A percentile compares a stretch with the other conserved stretches of the same genome.
Evolutionary conservation across 495 filamentous ascomycete species (phyloP).

Genomic region (Penicillium odoratum): DNA sequence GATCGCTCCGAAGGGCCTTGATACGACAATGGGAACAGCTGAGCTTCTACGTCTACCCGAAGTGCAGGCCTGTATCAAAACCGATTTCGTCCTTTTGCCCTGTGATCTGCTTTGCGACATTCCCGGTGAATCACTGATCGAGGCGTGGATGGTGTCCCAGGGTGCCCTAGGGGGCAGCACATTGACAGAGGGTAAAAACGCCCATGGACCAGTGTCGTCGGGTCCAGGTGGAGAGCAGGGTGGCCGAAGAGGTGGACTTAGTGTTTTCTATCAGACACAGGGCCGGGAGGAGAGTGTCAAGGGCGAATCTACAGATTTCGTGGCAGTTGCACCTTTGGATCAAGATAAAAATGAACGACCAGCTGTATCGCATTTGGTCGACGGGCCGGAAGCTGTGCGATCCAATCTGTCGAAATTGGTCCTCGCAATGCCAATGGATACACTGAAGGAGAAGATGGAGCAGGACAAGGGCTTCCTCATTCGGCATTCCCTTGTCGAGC

Average conservation of each 20-base stretch:
- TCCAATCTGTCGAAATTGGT: constrained; percentile 66
- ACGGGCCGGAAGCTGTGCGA: constrained; percentile 58
- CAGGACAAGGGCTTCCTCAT: constrained; percentile 68
- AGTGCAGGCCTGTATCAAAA: constrained; percentile 66
- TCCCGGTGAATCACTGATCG: constrained; percentile 73
- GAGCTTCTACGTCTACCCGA: constrained; percentile 83
- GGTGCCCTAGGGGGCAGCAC: constrained; percentile 58
- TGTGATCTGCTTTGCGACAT: constrained; percentile 95
- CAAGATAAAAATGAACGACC: constrained; percentile 42
- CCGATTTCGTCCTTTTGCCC: constrained; percentile 86
- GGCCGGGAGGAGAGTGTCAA: constrained; percentile 69
- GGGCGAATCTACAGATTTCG: constrained; percentile 87
- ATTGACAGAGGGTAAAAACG: constrained; percentile 24
- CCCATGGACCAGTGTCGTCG: constrained; percentile 33
- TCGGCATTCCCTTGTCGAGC: constrained; percentile 67
- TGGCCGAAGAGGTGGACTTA: constrained; percentile 71
- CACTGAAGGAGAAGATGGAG: constrained; percentile 75
- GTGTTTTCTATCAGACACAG: constrained; percentile 87
- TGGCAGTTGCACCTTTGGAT: constrained; percentile 68
- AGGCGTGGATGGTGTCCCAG: constrained; percentile 89
- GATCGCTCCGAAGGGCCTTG: constrained; percentile 68
- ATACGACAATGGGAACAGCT: constrained; percentile 80
- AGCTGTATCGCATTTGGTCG: constrained; percentile 52
- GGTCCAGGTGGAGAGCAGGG: constrained; percentile 53
- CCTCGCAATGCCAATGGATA: constrained; percentile 77